These are phyloP conservation scores for Epichloe gansuensis DNA, from an alignment of 2,329 filamentous ascomycete species.

Conservation along the genomic window DNA sequence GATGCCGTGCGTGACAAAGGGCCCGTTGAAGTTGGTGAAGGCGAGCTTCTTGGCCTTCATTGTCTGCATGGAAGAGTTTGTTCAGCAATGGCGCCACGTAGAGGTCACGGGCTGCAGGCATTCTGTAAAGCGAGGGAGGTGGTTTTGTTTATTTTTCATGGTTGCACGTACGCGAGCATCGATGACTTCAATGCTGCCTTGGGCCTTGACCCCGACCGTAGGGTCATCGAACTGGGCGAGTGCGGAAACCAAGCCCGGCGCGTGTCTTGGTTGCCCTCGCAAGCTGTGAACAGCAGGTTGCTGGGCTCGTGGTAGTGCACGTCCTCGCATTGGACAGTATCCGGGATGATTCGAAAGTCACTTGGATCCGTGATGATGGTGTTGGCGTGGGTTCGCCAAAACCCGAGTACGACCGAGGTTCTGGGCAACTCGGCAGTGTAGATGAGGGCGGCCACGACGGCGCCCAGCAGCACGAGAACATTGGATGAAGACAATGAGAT, in stretches of 20 bases:
- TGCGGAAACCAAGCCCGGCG: constrained; percentile 42
- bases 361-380: constrained; percentile 11
- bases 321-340: constrained; percentile 48
- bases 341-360: constrained; percentile 30
- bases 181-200: constrained; percentile 38
- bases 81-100: background rate
- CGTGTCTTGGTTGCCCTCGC: constrained; percentile 30
- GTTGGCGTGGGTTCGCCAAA: constrained; percentile 14
- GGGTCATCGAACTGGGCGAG: constrained; percentile 29
- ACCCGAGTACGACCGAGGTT: constrained; percentile 13
- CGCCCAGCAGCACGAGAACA: background rate
- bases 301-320: constrained; percentile 40
- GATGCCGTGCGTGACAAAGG: constrained; percentile 49
- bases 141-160: too few species aligned
- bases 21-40: constrained; percentile 37
- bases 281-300: constrained; percentile 42
- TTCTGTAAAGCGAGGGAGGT: background rate
- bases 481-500: background rate
- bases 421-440: constrained; percentile 4
- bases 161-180: constrained; percentile 33
- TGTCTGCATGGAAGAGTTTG: constrained; percentile 7
- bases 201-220: constrained; percentile 20
- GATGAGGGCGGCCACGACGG: constrained; percentile 1
- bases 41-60: constrained; percentile 27
- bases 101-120: background rate